Evolutionary conservation across 768 basidiomycete species (phyloP), one percentile per base, ranked within the genome.

Genomic region (Mrakia gelida): DNA sequence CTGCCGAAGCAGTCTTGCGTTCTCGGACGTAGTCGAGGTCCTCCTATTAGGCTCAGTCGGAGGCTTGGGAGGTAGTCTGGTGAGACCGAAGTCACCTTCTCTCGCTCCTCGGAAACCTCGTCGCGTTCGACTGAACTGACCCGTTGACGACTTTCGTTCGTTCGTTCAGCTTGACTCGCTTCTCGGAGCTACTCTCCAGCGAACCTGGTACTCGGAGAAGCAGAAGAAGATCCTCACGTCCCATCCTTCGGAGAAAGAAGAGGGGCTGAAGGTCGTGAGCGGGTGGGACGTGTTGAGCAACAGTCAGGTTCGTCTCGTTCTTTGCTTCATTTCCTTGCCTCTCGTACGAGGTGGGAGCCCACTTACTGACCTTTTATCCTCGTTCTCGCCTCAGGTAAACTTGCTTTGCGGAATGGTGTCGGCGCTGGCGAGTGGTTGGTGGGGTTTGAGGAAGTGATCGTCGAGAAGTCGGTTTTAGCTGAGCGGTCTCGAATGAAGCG

Each of bases 161-260:
- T 30, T 13, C 32, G n/a, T 15, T 68, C 83, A 92, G 92, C 84
- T 94, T 71, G 95, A 98, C 83, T 94, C 92, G 0, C 62, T 97
- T 18, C 86, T 97, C 26, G 95, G 95, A 2, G 94, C 95, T 8
- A 94, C 92, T 8, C 83, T 96, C 0, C 95, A 98, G 81, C 86
- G 88, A 75, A 94, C 93, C 6, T 88, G 90, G 38, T 96, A 90
- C 84, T 91, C 91, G 8, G 85, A 85, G 65, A 85, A 86, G 30
- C 88, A 87, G 80, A 89, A 89, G 81, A 85, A 88, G 63, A 87
- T 97, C 71, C 86, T 93, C 16, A 70, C 67, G 4, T 41, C 34
- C 23, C 4, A 7, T 18, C 67, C 67, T 1, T 34, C 18, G 26
- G 34, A 41, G 38, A 38, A n/a, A 18, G 38, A 70, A 38, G 23